Evolutionary conservation across 1,139 yeast genomes (phyloP).

Genomic region (Hemisphaericaspora xylanilytica): DNA sequence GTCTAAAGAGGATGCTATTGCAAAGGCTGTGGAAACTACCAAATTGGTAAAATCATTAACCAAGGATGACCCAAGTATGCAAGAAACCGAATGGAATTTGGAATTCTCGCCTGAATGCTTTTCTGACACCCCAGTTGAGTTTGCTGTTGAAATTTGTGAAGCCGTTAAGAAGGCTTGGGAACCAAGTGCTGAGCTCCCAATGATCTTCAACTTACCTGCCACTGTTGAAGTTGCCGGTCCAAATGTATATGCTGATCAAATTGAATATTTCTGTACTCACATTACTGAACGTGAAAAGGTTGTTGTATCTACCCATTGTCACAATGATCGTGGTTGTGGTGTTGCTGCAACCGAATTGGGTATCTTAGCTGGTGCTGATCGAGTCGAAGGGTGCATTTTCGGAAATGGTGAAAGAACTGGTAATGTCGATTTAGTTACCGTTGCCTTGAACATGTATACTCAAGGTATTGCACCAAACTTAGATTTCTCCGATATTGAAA

Average conservation of each 20-base stretch:
- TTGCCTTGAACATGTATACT: slow-evolving; percentile 90
- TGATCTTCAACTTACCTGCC: slow-evolving; percentile 94
- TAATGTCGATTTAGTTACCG: slow-evolving; percentile 90
- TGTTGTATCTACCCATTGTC: slow-evolving; percentile 89
- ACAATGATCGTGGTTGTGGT: slow-evolving; percentile 96
- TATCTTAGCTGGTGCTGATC: slow-evolving; percentile 91
- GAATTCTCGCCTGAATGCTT: slow-evolving; percentile 97
- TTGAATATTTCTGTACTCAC: slow-evolving; percentile 80
- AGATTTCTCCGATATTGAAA: slow-evolving; percentile 81
- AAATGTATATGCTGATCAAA: slow-evolving; percentile 93
- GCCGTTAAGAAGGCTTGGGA: slow-evolving; percentile 96
- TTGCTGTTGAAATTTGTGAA: slow-evolving; percentile 82
- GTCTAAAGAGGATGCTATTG: slow-evolving; percentile 74
- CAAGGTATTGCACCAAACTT: slow-evolving; percentile 86
- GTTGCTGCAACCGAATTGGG: slow-evolving; percentile 98
- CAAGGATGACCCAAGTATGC: slow-evolving; percentile 77
- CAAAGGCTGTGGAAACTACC: slow-evolving; percentile 80
- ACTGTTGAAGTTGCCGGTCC: slow-evolving; percentile 97
- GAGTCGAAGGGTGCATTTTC: slow-evolving; percentile 96
- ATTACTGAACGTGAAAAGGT: slow-evolving; percentile 82
- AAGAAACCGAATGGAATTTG: slow-evolving; percentile 78
- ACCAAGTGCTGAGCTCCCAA: slow-evolving; percentile 78
- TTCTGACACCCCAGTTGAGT: slow-evolving; percentile 84
- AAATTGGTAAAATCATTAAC: slow-evolving; percentile 78
- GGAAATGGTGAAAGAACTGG: slow-evolving; percentile 99